Evolutionary conservation across 805 yeast genomes (phyloP).

Genomic region (Lipomyces spencermartinsiae): DNA sequence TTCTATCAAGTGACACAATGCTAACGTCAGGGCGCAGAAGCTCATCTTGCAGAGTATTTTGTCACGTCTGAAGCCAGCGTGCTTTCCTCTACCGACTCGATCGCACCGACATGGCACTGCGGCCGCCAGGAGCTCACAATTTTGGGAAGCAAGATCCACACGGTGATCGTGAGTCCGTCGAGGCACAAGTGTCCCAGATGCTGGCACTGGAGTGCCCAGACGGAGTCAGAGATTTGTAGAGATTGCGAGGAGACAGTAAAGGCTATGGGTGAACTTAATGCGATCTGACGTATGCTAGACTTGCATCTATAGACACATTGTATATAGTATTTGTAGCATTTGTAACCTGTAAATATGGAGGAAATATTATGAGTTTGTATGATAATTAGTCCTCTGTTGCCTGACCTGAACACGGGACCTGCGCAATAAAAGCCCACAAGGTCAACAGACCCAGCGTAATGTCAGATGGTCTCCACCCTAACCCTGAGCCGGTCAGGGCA

Average conservation of each 20-base stretch:
- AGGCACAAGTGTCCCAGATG: constrained; percentile 86
- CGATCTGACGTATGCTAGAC: not conserved
- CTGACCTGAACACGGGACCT: too few relatives aligned
- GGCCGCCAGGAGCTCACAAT: constrained; percentile 40
- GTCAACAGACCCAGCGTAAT: too few relatives aligned
- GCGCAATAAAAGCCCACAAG: too few relatives aligned
- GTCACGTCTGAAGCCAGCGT: constrained; percentile 67
- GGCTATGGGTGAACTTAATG: not conserved
- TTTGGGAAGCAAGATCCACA: constrained; percentile 44
- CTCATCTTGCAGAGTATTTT: constrained; percentile 62
- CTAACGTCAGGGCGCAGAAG: constrained; percentile 39
- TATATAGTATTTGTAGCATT: not conserved
- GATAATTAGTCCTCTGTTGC: too few relatives aligned
- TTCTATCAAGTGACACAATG: not conserved
- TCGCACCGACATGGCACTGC: too few relatives aligned
- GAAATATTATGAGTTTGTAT: too few relatives aligned
- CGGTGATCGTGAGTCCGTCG: constrained; percentile 55
- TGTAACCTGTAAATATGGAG: too few relatives aligned
- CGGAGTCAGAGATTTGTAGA: constrained; percentile 62
- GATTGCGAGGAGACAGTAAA: constrained; percentile 58
- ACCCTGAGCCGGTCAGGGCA: too few relatives aligned
- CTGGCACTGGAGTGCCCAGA: constrained; percentile 75
- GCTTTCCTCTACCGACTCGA: not conserved
- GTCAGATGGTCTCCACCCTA: too few relatives aligned
- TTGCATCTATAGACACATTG: not conserved